Evolutionary conservation across 2,329 filamentous ascomycete species (phyloP), one percentile per base, ranked within the genome.

Genomic region (Pestalotiopsis sp.): DNA sequence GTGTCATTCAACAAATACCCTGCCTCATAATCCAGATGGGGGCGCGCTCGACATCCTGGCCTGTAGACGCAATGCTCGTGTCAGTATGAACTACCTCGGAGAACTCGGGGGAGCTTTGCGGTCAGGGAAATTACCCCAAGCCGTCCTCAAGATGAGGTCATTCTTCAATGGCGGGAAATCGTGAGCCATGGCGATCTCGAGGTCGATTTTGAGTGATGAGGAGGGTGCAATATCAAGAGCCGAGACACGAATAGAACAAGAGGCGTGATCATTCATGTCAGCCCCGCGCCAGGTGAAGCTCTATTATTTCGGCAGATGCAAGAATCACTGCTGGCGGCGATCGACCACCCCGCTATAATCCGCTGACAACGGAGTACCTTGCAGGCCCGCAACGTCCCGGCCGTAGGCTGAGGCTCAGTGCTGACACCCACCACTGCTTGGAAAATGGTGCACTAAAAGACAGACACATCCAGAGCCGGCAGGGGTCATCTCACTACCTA

Each of bases 11-110:
- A 52, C 58, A 75, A 81, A 80, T 85, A 95, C 94, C 94, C 90
- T 99, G 96, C 82, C 96, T 93, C 96, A 99, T 99, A 80, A 99
- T 94, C 96, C 96, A 99, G 86, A 97, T 93, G 68, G 96, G 96
- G 70, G 96, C 93, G 72, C 96, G 91, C 82, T 98, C 94, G 73
- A 98, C 93, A 80, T 91, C 91, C 83, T 98, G 88, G 80, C 95
- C 95, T 97, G 77, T 66, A 72, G 52, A 71, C 66, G 71, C 65
- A 66, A 20, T 20, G 31, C 31, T 36, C 62, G 63, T 60, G 38
- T 68, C 17, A 56, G 36, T 41, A 27, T 23, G 64, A 52, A 36
- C 25, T 25, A 20, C 4, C n/a, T 13, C 31, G 23, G 52, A 9
- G 38, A 25, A 76, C 70, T 52, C 73, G 71, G 64, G 68, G 64